Evolutionary conservation across 306 rosid genomes (phyloP), one percentile per base, ranked within the genome.

Genomic region (Acacia melanoxylon): DNA sequence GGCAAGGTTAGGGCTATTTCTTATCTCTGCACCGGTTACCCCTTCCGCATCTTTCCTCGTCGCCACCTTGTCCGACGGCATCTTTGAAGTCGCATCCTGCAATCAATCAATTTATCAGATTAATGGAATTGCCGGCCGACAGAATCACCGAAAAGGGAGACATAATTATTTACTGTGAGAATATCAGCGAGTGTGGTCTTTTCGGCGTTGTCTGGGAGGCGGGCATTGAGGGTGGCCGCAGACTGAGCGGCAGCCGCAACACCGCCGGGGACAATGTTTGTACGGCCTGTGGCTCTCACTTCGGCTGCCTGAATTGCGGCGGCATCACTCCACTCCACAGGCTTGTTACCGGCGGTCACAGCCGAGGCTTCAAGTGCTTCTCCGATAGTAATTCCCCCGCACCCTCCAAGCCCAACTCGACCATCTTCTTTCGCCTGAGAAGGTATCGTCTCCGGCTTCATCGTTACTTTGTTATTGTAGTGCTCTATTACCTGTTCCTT

Each of bases 241-340:
- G 94, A 93, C 59, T 93, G 98, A 0, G 98, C 94, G 0, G 89
- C 89, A 0, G 94, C 93, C 0, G 94, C 94, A 19, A 93, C 90
- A 22, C 97, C 92, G 0, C 92, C 92, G 0, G 93, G 93, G 41
- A 89, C 86, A 15, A 90, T 89, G 87, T 80, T 88, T 46, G 90
- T 90, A 6, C 90, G 86, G 0, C 98, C 91, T 0, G 92, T 90
- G 66, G 94, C 97, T 79, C 94, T 86, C 19, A 87, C 92, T 82
- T 91, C 97, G 0, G 97, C 97, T 0, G 97, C 98, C 74, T 94
- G 98, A 72, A 91, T 93, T 0, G 98, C 97, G 0, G 98, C 97
- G 0, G 91, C 94, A 2, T 90, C 93, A 31, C 94, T 91, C 90
- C 88, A 83, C 45, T 86, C 97, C 63, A 89, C 93, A 0, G 90